Percentiles rank a stretch among this genome's conserved stretches.
These are phyloP conservation scores for Lathyrus oleraceus DNA, from an alignment of 306 rosid species.

Conservation along the genomic window DNA sequence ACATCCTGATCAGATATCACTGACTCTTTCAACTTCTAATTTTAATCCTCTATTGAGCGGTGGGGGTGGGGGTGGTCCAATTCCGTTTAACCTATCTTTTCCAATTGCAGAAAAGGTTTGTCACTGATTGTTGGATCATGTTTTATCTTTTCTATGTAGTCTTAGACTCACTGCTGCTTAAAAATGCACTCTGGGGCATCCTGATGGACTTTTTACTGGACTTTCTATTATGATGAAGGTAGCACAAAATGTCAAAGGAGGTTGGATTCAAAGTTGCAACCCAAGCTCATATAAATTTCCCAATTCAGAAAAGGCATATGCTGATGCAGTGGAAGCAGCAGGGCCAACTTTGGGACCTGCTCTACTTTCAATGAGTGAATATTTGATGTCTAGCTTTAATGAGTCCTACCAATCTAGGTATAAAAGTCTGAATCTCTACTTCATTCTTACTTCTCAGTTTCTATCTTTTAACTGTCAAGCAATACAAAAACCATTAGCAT, in stretches of 20 bases:
- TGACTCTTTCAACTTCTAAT: conserved; percentile 81
- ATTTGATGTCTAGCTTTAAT: conserved; percentile 95
- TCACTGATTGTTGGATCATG: conserved; percentile 36
- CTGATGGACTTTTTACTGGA: conserved; percentile 32
- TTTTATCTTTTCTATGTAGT: conserved; percentile 10
- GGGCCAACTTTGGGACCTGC: conserved; percentile 86
- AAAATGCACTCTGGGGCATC: conserved; percentile 23
- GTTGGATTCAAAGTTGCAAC: conserved; percentile 73
- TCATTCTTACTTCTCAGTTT: conserved; percentile 8
- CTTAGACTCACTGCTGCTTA: conserved; percentile 16
- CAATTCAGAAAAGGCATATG: conserved; percentile 65
- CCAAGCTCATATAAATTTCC: conserved; percentile 73
- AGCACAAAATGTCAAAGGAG: conserved; percentile 65
- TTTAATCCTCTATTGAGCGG: conserved; percentile 88
- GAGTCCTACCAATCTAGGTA: conserved; percentile 97
- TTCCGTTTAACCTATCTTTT: conserved; percentile 76
- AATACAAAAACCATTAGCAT: conserved; percentile 15
- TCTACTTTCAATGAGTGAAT: conserved; percentile 88
- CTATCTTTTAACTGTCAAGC: conserved; percentile 7
- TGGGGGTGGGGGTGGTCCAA: conserved; percentile 97
- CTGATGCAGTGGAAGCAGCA: conserved; percentile 83
- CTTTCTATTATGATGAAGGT: conserved; percentile 57
- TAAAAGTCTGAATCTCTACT: conserved; percentile 34
- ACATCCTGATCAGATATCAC: conserved; percentile 86
- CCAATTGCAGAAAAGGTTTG: conserved; percentile 85